These are phyloP conservation scores for Cucurbitaria berberidis DNA, from an alignment of 2,329 filamentous ascomycete species.

Conservation along the genomic window DNA sequence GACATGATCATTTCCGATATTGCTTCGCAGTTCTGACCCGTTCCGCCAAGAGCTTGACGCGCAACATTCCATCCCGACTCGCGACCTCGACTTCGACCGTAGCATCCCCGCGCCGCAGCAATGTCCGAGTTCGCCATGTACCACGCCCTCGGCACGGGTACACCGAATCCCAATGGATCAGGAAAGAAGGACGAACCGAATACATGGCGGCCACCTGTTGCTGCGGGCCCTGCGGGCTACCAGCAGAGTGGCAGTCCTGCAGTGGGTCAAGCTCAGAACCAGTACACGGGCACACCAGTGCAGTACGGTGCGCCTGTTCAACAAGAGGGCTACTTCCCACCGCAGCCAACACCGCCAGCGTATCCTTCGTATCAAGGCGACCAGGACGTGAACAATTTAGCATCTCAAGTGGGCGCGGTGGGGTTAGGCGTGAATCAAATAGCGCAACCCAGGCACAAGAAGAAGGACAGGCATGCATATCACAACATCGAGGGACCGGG, in stretches of 20 bases:
- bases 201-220: slow-evolving; percentile 51
- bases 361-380: slow-evolving; percentile 30
- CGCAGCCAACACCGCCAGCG: slow-evolving; percentile 37
- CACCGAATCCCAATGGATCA: slow-evolving; percentile 37
- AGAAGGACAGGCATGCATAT: slow-evolving; percentile 94
- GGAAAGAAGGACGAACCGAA: slow-evolving; percentile 39
- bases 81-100: slow-evolving; percentile 17
- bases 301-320: slow-evolving; percentile 37
- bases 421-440: slow-evolving; percentile 48
- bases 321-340: slow-evolving; percentile 52
- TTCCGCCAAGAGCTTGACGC: slow-evolving; percentile 22
- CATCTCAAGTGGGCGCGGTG: slow-evolving; percentile 37
- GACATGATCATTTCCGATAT: slow-evolving; percentile 29
- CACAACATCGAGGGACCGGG: slow-evolving; percentile 79
- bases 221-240: slow-evolving; percentile 53
- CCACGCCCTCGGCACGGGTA: slow-evolving; percentile 41
- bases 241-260: slow-evolving; percentile 49
- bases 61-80: slow-evolving; percentile 12
- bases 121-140: slow-evolving; percentile 49
- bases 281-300: slow-evolving; percentile 39
- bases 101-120: slow-evolving; percentile 34
- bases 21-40: slow-evolving; percentile 14
- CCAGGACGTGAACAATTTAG: slow-evolving; percentile 42
- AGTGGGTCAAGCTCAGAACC: slow-evolving; percentile 36
- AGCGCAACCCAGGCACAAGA: slow-evolving; percentile 67